Conservation (phyloP, 2,329 filamentous ascomycete species). For the Verticillium nubilum region DNA sequence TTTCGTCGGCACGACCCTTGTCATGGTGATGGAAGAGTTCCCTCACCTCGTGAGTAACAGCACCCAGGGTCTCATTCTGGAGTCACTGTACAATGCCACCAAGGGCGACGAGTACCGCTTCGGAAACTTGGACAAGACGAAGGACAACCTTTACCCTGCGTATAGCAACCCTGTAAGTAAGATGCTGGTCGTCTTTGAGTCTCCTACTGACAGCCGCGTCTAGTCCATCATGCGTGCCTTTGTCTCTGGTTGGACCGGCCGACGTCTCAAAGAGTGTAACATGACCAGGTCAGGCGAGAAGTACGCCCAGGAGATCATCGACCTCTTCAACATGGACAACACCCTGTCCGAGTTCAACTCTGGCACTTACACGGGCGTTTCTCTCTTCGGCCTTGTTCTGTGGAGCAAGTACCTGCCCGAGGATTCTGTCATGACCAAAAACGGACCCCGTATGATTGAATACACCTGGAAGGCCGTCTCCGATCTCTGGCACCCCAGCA, state of each 20-base stretch:
- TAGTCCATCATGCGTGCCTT: conserved; percentile 57
- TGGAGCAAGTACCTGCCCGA: conserved; percentile 54
- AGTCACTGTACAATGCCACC: conserved; percentile 48
- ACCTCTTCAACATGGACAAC: conserved; percentile 48
- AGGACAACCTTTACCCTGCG: conserved; percentile 56
- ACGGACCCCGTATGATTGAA: conserved; percentile 44
- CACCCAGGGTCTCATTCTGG: conserved; percentile 38
- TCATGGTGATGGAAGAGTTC: conserved; percentile 56
- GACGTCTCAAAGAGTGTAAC: conserved; percentile 46
- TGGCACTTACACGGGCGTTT: conserved; percentile 58
- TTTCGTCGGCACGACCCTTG: conserved; percentile 54
- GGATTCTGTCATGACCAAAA: conserved; percentile 46
- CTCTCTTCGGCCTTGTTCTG: conserved; percentile 50
- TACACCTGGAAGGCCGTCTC: conserved; percentile 46
- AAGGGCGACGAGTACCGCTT: conserved; percentile 57
- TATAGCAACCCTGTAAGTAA: conserved; percentile 49
- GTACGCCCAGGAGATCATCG: conserved; percentile 49
- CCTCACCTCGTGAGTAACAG: conserved; percentile 32
- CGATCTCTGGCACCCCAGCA: conserved; percentile 49
- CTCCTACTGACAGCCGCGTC: neutral
- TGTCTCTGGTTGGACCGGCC: conserved; percentile 53
- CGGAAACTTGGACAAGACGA: conserved; percentile 51
- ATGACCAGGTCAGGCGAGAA: conserved; percentile 52
- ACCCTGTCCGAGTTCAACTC: conserved; percentile 60
- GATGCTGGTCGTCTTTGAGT: too few species aligned